Base-by-base conservation (phyloP, 176 grass and related monocot species). In the Areca catechu region DNA sequence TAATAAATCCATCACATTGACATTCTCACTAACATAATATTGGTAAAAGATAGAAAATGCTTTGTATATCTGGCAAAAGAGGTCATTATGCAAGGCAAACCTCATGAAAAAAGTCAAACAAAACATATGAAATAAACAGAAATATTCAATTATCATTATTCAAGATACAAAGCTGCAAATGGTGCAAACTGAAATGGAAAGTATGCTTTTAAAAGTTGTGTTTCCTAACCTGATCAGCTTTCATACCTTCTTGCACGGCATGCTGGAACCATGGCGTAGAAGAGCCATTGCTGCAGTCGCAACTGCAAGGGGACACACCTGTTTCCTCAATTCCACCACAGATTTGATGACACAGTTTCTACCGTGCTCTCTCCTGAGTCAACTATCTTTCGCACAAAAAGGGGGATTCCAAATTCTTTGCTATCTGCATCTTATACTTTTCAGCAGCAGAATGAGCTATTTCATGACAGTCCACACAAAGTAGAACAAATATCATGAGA, bases 401-500 rank as follows among this genome's bases (percentile, higher is more conserved):
- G 79, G 23, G 92, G 92, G 57, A 97, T 73, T 37, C 77, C 54
- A 61, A 88, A 97, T 71, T 97, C 92, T 65, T 85, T 73, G 83
- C 83, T 65, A 91, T 61, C 51, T 63, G 57, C 80, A 59, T 97
- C 75, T 97, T 97, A 65, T 91, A 91, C 63, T 81, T 91, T 68
- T 97, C 92, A 49, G 92, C 80, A 24, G 86, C 80, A 65, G 77
- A 71, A 81, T 97, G 92, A 66, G 86, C 83, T 47, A 82, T 67
- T 81, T 97, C 92, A 43, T 91, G 86, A 65, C 92, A 97, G 23
- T 97, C 92, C 22, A 97, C 92, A 74, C 92, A 97, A 0, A 97
- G 68, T 65, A 97, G 80, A 50, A 97, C 92, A 82, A 82, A 97
- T 91, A 68, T 97, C 92, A 90, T 91, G 86, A 68, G 92, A 97